Conservation (phyloP, 306 rosid species). For the Prunus mira region DNA sequence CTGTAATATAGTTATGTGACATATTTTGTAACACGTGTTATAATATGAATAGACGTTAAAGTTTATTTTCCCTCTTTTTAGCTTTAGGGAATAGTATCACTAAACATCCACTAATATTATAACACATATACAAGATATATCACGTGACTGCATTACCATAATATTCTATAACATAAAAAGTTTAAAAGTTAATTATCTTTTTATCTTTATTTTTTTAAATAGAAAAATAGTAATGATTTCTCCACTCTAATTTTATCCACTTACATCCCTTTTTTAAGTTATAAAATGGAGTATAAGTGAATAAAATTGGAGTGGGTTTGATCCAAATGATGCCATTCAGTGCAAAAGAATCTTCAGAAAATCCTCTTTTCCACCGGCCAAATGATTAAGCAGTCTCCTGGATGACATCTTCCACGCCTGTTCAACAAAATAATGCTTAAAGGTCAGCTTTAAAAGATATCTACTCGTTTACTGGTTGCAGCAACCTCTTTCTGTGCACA, state of each 20-base stretch:
- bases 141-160: no score
- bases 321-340: not conserved
- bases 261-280: no score
- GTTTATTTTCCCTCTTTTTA: no score
- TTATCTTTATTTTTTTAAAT: not conserved
- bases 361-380: not conserved
- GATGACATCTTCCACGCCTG: not conserved
- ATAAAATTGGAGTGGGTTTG: not conserved
- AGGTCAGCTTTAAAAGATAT: not conserved
- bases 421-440: not conserved
- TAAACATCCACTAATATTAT: no score
- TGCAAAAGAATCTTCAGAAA: not conserved
- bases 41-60: no score
- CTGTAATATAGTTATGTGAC: accelerated
- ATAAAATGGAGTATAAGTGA: no score
- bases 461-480: no score
- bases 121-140: no score
- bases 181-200: not conserved
- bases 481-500: no score
- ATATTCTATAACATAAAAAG: not conserved
- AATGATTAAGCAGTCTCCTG: not conserved
- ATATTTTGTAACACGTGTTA: no score
- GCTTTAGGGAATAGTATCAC: no score
- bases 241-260: no score
- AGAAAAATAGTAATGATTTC: not conserved